Base-by-base conservation (phyloP, 2,329 filamentous ascomycete species). In the Apiospora arundinis region DNA sequence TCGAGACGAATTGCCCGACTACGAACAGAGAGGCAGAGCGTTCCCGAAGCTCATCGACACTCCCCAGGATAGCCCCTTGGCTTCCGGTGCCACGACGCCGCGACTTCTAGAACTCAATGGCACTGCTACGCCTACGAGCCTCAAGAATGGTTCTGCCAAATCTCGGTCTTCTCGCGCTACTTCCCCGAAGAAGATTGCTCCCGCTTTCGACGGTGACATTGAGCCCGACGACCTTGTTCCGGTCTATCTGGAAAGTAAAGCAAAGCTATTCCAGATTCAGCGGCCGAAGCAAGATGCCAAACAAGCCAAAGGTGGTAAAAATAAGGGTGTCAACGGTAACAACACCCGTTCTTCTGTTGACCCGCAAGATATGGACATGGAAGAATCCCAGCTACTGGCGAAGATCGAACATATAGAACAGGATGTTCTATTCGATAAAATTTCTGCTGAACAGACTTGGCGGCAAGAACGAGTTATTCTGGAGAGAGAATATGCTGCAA, bases 381-480 rank as follows among this genome's bases (percentile, higher is more conserved):
- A 89, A 73, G 84, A 91, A 60, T 87, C 88, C 12, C 93, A 91
- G 75, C 82, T 97, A 2, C 86, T 92, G 52, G 90, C 91, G 21
- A 97, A 95, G 78, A 83, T 98, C 49, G 87, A 90, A 48, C 89
- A 89, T 73, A 93, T 98, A 56, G 92, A 96, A 77, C 92, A 90
- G 37, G 93, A 95, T 78, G 85, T 94, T 21, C 83, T 95, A 3
- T 95, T 95, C 76, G 93, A 95, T 78, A 88, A 87, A 71, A 85
- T 87, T 65, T 80, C 88, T 45, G 93, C 92, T 5, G 89, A 93
- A 70, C 84, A 88, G 72, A 83, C 88, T 75, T 95, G 93, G 93
- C 88, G 86, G 72, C 80, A 83, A 7, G 87, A 87, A 72, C 87
- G 85, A 49, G 85, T 90, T 45, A 82, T 86, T 28, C 78, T 95